Conservation (phyloP, 345 rosid species). For the Bruguiera sexangula region DNA sequence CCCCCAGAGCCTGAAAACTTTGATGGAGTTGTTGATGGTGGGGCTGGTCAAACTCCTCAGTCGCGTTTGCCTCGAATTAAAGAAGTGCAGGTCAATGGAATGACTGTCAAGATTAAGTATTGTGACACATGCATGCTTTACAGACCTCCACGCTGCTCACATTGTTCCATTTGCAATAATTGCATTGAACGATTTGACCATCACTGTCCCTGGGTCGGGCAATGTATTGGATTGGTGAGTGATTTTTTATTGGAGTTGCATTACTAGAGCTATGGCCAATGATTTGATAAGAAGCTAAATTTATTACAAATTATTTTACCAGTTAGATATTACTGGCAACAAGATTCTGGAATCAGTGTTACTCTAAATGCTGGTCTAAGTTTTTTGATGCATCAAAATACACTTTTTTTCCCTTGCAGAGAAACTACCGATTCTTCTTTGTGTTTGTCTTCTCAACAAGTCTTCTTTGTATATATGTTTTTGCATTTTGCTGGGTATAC, state of each 20-base stretch:
- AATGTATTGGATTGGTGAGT: slow-evolving; percentile 34
- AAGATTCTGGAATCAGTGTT: too few species aligned
- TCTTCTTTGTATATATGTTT: slow-evolving; percentile 81
- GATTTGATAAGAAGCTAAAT: too few species aligned
- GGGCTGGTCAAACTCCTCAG: slow-evolving; percentile 34
- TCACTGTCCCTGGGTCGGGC: slow-evolving; percentile 41
- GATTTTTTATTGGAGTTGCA: not conserved
- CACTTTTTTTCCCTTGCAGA: slow-evolving; percentile 49
- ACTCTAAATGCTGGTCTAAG: not conserved
- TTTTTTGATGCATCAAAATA: too few species aligned
- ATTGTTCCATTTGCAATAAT: slow-evolving; percentile 36
- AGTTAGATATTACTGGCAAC: not conserved
- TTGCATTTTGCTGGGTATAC: slow-evolving; percentile 88
- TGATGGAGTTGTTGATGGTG: slow-evolving; percentile 26
- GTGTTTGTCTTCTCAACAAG: slow-evolving; percentile 75
- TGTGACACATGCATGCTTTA: slow-evolving; percentile 39
- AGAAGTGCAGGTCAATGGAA: slow-evolving; percentile 28
- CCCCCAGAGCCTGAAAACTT: slow-evolving; percentile 35
- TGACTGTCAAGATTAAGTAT: slow-evolving; percentile 23
- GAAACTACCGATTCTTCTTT: slow-evolving; percentile 95
- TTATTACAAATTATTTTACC: not conserved
- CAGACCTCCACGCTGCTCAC: slow-evolving; percentile 39
- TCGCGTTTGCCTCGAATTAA: slow-evolving; percentile 26
- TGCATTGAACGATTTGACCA: slow-evolving; percentile 36
- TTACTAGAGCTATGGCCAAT: not conserved